Percentiles rank a stretch among this genome's conserved stretches.
Evolutionary conservation across 106 monocot species (phyloP).

Genomic region (Acorus gramineus): DNA sequence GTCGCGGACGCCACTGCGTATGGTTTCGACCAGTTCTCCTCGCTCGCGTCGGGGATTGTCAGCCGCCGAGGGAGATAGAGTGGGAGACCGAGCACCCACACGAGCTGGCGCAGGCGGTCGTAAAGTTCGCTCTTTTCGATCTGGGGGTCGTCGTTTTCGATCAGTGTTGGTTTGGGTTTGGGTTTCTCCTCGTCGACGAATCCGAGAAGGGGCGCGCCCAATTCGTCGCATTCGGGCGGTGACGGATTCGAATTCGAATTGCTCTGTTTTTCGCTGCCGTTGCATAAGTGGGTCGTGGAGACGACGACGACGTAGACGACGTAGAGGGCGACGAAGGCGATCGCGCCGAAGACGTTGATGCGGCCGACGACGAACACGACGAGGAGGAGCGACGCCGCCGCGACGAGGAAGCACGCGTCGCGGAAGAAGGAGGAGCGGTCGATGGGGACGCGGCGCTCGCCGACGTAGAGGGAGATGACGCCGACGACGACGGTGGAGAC

Average conservation of each 20-base stretch:
- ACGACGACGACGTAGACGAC: conserved; percentile 25
- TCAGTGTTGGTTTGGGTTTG: not conserved
- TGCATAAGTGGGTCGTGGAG: conserved; percentile 9
- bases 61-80: conserved; percentile 42
- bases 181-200: not conserved
- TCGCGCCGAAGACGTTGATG: conserved; percentile 25
- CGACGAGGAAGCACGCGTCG: conserved; percentile 30
- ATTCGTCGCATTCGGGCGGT: not conserved
- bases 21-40: conserved; percentile 43
- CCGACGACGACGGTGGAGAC: conserved; percentile 38
- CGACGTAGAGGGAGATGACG: conserved; percentile 20
- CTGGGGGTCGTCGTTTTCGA: not conserved
- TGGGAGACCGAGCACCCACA: conserved; percentile 26
- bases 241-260: not conserved
- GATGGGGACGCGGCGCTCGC: conserved; percentile 13
- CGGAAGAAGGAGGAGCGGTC: conserved; percentile 29
- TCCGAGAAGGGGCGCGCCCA: conserved; percentile 16
- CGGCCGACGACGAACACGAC: conserved; percentile 14
- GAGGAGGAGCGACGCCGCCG: conserved; percentile 12
- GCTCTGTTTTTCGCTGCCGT: not conserved
- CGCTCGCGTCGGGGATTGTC: conserved; percentile 41
- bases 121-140: not conserved
- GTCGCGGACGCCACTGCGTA: conserved; percentile 39
- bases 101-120: not conserved
- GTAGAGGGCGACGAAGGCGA: conserved; percentile 38